Evolutionary conservation across 495 filamentous ascomycete species (phyloP).

Genomic region (Neurospora sp.): DNA sequence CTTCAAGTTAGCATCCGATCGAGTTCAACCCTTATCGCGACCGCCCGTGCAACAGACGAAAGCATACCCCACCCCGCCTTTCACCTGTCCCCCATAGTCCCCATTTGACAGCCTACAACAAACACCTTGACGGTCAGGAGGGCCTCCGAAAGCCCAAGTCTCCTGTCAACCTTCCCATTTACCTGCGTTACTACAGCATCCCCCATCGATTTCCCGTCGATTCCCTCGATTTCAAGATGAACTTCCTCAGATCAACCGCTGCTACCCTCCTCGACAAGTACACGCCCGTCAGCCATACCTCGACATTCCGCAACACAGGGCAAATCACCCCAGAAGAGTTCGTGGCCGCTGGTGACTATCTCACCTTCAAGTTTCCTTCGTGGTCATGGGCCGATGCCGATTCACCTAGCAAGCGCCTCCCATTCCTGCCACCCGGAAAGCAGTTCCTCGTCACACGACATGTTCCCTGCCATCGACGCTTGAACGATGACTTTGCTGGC

Average conservation of each 20-base stretch:
- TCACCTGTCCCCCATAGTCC: background rate
- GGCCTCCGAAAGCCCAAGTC: background rate
- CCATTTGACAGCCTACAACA: background rate
- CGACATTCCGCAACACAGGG: conserved; percentile 85
- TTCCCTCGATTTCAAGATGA: conserved; percentile 28
- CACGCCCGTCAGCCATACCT: conserved; percentile 77
- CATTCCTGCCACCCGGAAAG: conserved; percentile 79
- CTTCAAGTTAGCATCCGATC: background rate
- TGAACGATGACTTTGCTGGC: conserved; percentile 88
- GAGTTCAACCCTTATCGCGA: background rate
- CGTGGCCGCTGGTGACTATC: conserved; percentile 88
- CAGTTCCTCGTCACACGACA: conserved; percentile 93
- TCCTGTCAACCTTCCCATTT: background rate
- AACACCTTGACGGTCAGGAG: background rate
- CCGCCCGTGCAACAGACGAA: background rate
- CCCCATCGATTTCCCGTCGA: background rate
- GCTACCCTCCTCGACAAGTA: conserved; percentile 82
- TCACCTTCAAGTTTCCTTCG: conserved; percentile 97
- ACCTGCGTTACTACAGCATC: background rate
- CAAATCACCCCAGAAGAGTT: conserved; percentile 98
- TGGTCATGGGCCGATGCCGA: conserved; percentile 97
- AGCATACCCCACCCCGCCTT: background rate
- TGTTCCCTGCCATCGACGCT: conserved; percentile 81
- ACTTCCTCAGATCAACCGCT: conserved; percentile 66
- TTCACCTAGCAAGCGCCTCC: conserved; percentile 60